A percentile compares a stretch with the other conserved stretches of the same genome.
phyloP scores from a whole-genome alignment of 495 filamentous ascomycete species.

The Parmelia sp. region DNA sequence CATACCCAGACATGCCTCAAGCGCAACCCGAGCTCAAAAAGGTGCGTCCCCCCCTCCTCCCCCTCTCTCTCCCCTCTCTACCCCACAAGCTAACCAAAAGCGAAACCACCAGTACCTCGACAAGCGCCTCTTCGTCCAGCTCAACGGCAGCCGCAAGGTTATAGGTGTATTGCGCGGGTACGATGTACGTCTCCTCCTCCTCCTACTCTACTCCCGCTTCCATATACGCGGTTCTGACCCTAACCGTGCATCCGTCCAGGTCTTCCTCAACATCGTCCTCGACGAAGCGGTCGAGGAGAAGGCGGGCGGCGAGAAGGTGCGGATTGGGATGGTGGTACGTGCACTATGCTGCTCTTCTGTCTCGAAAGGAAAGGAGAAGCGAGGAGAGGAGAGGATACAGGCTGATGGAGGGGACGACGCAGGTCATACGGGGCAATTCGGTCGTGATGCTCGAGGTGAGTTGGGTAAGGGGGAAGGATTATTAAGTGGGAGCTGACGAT shows the following conservation, averaged over 20 bases:
- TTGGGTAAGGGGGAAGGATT: too few species aligned
- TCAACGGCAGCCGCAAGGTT: constrained; percentile 96
- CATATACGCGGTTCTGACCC: too few species aligned
- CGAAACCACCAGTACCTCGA: constrained; percentile 76
- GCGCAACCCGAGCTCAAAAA: constrained; percentile 98
- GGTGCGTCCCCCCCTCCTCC: constrained; percentile 42
- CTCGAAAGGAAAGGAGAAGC: not conserved
- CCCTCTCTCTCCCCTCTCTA: not conserved
- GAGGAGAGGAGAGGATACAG: too few species aligned
- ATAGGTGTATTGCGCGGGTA: constrained; percentile 91
- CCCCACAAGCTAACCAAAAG: not conserved
- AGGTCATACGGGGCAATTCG: constrained; percentile 86
- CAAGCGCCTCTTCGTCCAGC: constrained; percentile 94
- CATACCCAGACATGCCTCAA: constrained; percentile 82
- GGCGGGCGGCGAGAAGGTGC: constrained; percentile 80
- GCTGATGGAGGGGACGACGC: too few species aligned
- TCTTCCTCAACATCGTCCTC: constrained; percentile 96
- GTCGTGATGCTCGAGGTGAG: constrained; percentile 88
- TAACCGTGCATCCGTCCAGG: constrained; percentile 44
- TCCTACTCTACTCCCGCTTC: not conserved
- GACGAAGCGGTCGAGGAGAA: constrained; percentile 98
- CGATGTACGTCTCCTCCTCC: constrained; percentile 57
- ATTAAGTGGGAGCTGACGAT: not conserved
- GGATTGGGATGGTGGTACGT: constrained; percentile 88
- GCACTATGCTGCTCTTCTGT: not conserved